A percentile compares a stretch with the other conserved stretches of the same genome.
Conservation (phyloP, 768 basidiomycete genomes). For the Tricholoma hemisulphureum region DNA sequence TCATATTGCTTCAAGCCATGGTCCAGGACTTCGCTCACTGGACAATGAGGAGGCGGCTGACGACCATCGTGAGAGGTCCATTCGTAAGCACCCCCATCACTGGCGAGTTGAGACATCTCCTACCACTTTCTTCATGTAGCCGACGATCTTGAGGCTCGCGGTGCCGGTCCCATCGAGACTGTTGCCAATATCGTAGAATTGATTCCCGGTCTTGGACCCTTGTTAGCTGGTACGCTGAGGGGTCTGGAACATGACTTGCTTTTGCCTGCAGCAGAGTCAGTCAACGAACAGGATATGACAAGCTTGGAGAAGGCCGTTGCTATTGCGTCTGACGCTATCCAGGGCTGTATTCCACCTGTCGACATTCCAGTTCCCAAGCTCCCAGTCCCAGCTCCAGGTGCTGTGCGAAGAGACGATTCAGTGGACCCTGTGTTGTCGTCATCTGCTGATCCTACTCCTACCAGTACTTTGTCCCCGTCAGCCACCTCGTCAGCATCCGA, state of each 20-base stretch:
- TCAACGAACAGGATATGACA: background rate
- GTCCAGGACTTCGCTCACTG: conserved; percentile 8
- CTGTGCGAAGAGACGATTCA: background rate
- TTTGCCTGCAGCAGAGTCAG: background rate
- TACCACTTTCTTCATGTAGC: background rate
- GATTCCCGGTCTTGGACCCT: background rate
- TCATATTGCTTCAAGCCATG: conserved; percentile 11
- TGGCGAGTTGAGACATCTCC: background rate
- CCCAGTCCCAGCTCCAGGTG: background rate
- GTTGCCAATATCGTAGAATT: background rate
- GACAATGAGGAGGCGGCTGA: conserved; percentile 11
- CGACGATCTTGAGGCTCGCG: background rate
- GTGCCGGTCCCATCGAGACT: background rate
- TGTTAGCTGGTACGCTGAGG: background rate
- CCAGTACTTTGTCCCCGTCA: conserved; percentile 2
- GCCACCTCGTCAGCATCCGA: background rate
- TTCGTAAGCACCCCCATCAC: background rate
- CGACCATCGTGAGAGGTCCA: background rate
- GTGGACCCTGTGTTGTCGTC: conserved; percentile 1
- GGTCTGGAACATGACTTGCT: background rate
- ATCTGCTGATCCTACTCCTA: conserved; percentile 1
- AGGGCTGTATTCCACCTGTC: too few relatives aligned
- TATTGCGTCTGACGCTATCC: background rate
- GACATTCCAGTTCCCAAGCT: too few relatives aligned
- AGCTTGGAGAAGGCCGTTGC: background rate